phyloP scores from a whole-genome alignment of 768 basidiomycete species.

The Boletus sp. region DNA sequence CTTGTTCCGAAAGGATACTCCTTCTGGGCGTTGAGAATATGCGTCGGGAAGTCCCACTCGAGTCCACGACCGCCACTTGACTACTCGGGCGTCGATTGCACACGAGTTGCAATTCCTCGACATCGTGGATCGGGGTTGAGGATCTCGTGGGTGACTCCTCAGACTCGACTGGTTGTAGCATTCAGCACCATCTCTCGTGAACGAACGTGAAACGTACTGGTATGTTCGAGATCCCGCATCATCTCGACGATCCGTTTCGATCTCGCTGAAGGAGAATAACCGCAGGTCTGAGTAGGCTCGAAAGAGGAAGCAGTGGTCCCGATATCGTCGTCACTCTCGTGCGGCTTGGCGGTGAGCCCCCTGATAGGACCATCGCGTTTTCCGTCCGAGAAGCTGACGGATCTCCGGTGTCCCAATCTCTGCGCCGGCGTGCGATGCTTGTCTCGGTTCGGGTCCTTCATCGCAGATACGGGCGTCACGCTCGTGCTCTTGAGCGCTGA shows the following conservation, averaged over 20 bases:
- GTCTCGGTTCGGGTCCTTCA: slow-evolving; percentile 52
- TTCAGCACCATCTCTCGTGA: slow-evolving; percentile 3
- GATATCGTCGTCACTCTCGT: slow-evolving; percentile 38
- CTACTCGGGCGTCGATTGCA: slow-evolving; percentile 41
- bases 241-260: slow-evolving; percentile 81
- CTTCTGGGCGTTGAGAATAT: slow-evolving; percentile 46
- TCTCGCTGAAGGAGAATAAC: slow-evolving; percentile 57
- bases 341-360: slow-evolving; percentile 45
- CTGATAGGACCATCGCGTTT: slow-evolving; percentile 85
- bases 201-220: slow-evolving; percentile 50
- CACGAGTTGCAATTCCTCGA: slow-evolving; percentile 49
- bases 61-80: slow-evolving; percentile 24
- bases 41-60: slow-evolving; percentile 34
- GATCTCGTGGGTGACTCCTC: slow-evolving; percentile 58
- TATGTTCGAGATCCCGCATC: slow-evolving; percentile 69
- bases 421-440: slow-evolving; percentile 56
- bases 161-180: slow-evolving; percentile 26
- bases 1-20: slow-evolving; percentile 23
- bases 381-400: slow-evolving; percentile 97
- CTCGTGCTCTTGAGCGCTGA: slow-evolving; percentile 44
- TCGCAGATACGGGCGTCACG: slow-evolving; percentile 55
- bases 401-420: slow-evolving; percentile 58
- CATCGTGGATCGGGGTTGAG: slow-evolving; percentile 42
- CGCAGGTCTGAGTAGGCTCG: slow-evolving; percentile 18
- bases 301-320: slow-evolving; percentile 20